Evolutionary conservation across 2,329 filamentous ascomycete species (phyloP), one percentile per base, ranked within the genome.

Genomic region (Rhynchosporium agropyri): DNA sequence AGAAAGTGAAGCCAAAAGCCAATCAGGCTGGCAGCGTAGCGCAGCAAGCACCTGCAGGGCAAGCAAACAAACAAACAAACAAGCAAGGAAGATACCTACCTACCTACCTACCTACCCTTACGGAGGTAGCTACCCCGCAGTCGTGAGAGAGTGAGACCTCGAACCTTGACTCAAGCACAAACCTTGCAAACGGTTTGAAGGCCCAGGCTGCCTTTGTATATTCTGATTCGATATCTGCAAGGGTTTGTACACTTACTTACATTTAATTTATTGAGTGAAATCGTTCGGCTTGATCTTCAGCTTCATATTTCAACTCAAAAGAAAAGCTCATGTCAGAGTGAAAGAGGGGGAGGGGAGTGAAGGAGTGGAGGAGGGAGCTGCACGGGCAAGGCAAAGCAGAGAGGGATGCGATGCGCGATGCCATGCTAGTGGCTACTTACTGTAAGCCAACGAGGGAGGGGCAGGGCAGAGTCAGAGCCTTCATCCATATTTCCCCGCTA

Each of bases 401-500:
- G 20, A 20, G 20, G 20, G 20, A 20, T 20, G 20, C 20, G 20
- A 20, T 20, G 20, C 20, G 20, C 20, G 20, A 20, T 20, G 20
- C 20, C 20, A 20, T 20, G 20, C 20, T 20, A 20, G 20, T 20
- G 20, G 20, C 20, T 20, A 20, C 20, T 20, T 20, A 20, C 20
- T 20, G 20, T 20, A 20, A 20, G 20, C 20, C 1, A 20, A 20
- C 20, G 20, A 20, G 20, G 65, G 20, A 20, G 20, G 65, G 62
- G 63, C 63, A 66, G 63, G 49, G 29, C 65, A 69, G 65, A 67
- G 59, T 61, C 62, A 20, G 20, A 20, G 20, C 20, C 20, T 20
- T 20, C 20, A 20, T 67, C 65, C 64, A 65, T 60, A 58, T 54
- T 68, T 43, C 65, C 65, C 62, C 68, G 64, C 64, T 65, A 65